Evolutionary conservation across 164 flowering plant genomes (phyloP), one percentile per base, ranked within the genome.

Genomic region (Liriodendron chinense): DNA sequence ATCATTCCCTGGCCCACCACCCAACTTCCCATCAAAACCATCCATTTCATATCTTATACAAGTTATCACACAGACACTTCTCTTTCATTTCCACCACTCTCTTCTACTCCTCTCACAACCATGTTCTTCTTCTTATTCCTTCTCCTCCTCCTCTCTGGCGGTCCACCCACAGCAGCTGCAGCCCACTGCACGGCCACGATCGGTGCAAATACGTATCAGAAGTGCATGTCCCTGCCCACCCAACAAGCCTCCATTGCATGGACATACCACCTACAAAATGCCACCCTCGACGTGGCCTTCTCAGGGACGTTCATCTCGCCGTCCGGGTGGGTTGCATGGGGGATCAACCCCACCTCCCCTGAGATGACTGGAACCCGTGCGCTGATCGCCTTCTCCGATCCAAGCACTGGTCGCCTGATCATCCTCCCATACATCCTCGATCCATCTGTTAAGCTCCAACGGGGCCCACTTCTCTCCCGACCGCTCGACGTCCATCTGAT

Each of bases 251-350:
- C 97, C 25, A 78, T 93, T 7, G 98, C 99, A 3, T 96, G 98
- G 98, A 91, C 98, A 20, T 91, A 81, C 79, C 85, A 87, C 76
- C 83, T 88, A 34, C 89, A 80, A 74, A 96, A 91, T 28, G 81
- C 89, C 63, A 93, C 99, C 22, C 85, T 93, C 14, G 95, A 93
- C 63, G 69, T 96, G 0, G 96, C 78, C 70, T 96, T 96, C 84
- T 88, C 88, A 16, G 97, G 98, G 34, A 80, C 79, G 34, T 93
- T 96, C 87, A 93, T 93, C 65, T 96, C 99, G 0, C 99, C 99
- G 0, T 87, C 98, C 23, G 99, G 99, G 2, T 96, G 99, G 99
- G 97, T 96, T 1, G 99, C 88, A 1, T 91, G 85, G 84, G 99
- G 99, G 9, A 89, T 96, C 78, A 96, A 96, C 80, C 99, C 98